Base-by-base conservation (phyloP, 352 stramenopile genomes). In the Halophytophthora polymorphica region DNA sequence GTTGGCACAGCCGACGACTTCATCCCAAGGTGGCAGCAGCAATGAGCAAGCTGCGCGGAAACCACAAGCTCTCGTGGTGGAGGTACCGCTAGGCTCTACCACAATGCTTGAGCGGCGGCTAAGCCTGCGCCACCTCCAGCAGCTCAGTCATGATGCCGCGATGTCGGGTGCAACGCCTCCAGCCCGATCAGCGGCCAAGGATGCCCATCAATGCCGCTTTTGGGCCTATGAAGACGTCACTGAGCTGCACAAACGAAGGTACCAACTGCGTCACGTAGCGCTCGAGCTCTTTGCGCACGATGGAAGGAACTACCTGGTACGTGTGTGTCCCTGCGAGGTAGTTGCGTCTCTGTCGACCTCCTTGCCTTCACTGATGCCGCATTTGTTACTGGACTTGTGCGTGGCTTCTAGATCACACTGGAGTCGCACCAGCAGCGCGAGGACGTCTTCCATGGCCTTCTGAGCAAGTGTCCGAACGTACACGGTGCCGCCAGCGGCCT, bases 241-340 rank as follows among this genome's bases (percentile, higher is more conserved):
- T 6, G 78, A 91, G 61, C 56, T 91, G 15, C 81, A 91, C 53
- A 91, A 90, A 35, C 69, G 81, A 25, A 74, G 81, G 17, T 84
- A 91, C 44, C 81, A 88, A 50, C 61, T 91, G 10, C 76, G 75
- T 3, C 81, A 89, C 34, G 77, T 91, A 34, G 79, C 78, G 0
- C 61, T 91, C 8, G 81, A 91, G 51, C 51, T 91, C n/a, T 88
- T 91, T 61, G 76, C 71, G 3, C 69, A 78, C 46, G 79, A 91
- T 21, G 78, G 77, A 8, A 73, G 79, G 44, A 91, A 87, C 39
- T 88, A 87, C 54, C 54, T 90, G 69, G 79, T 90, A 69, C 23
- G 72, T 67, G 29, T 45, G 10, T 17, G 15, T n/a, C 12, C 44
- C 11, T 47, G 11, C 29, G 33, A 40, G 43, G 15, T 28, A 39